These are phyloP conservation scores for Aspergillus asperescens DNA, from an alignment of 495 filamentous ascomycete genomes.

Conservation along the genomic window DNA sequence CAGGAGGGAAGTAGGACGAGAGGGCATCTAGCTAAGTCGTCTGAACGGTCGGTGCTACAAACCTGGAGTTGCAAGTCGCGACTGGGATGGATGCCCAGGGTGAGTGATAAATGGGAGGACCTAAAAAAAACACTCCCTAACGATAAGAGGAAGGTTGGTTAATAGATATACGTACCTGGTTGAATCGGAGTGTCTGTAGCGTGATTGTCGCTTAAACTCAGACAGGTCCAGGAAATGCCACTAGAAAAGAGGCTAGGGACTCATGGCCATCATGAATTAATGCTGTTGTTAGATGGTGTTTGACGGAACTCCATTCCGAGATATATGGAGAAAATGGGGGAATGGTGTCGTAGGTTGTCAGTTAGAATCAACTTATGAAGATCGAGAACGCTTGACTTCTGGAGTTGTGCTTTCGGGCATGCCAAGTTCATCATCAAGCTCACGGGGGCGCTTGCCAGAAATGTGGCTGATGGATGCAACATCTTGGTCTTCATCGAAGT, in stretches of 20 bases:
- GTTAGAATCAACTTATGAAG: conserved; percentile 20
- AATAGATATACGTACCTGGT: conserved; percentile 22
- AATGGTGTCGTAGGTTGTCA: background rate
- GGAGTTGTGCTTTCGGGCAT: conserved; percentile 23
- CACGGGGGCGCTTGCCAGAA: conserved; percentile 28
- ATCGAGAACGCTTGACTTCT: conserved; percentile 29
- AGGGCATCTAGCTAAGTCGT: background rate
- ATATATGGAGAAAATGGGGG: background rate
- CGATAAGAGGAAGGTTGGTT: background rate
- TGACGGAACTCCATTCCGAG: background rate
- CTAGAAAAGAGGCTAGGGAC: background rate
- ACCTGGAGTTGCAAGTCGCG: conserved; percentile 17
- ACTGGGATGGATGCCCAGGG: background rate
- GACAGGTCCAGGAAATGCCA: background rate
- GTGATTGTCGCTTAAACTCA: background rate
- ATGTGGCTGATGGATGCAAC: conserved; percentile 4
- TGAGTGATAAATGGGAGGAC: conserved; percentile 1
- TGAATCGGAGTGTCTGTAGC: background rate
- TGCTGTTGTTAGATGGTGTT: conserved; percentile 12
- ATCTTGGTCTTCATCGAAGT: conserved; percentile 7
- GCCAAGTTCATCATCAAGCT: conserved; percentile 29
- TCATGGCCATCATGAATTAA: conserved; percentile 7
- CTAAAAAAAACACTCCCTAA: background rate
- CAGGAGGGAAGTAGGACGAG: background rate
- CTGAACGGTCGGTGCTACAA: conserved; percentile 15